Conservation (phyloP, 192 early-diverging fungal species). For the Umbelopsis ramanniana region DNA sequence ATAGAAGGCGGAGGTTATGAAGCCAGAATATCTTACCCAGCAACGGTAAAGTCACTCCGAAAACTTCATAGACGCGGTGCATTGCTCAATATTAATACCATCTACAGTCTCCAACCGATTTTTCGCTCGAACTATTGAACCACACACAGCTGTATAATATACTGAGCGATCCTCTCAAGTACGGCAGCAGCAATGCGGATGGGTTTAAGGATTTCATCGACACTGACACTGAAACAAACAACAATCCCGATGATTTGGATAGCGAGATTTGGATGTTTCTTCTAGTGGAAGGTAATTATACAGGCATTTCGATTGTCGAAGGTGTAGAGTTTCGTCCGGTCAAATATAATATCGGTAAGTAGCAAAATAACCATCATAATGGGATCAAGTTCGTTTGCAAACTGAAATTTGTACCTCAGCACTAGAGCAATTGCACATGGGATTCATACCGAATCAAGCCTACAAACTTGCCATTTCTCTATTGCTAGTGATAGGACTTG, state of each 20-base stretch:
- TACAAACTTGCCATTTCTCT: slow-evolving; percentile 14
- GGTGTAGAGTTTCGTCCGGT: slow-evolving; percentile 17
- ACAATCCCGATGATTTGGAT: neutral
- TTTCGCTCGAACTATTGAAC: neutral
- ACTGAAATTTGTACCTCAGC: neutral
- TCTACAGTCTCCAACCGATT: slow-evolving; percentile 25
- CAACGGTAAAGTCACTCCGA: slow-evolving; percentile 17
- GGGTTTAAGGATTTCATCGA: neutral
- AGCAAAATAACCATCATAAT: neutral
- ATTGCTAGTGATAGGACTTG: neutral
- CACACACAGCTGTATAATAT: neutral
- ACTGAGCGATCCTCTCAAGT: neutral
- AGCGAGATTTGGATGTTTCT: neutral
- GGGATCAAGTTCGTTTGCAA: neutral
- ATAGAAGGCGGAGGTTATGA: slow-evolving; percentile 7
- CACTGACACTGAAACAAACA: neutral
- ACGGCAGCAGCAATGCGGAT: slow-evolving; percentile 10
- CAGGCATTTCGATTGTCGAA: slow-evolving; percentile 9
- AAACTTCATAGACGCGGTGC: neutral
- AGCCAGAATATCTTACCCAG: slow-evolving; percentile 27
- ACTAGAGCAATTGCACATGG: neutral
- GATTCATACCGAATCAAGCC: slow-evolving; percentile 10
- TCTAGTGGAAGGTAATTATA: slow-evolving; percentile 15
- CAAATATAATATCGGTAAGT: slow-evolving; percentile 14
- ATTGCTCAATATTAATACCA: neutral